Conservation (phyloP, 2,329 filamentous ascomycete genomes). For the Aureobasidium sp. region DNA sequence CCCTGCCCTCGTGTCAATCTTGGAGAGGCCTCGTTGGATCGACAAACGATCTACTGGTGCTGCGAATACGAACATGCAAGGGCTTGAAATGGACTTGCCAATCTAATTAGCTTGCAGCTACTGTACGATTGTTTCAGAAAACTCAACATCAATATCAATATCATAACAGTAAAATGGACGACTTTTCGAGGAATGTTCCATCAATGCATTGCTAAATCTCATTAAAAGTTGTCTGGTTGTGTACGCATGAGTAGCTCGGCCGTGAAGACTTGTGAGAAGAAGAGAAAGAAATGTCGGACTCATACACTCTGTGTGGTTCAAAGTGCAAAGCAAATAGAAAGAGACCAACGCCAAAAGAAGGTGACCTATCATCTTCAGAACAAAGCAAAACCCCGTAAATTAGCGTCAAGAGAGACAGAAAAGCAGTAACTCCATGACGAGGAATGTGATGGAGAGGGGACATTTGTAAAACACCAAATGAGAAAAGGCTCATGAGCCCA, state of each 20-base stretch:
- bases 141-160: background rate
- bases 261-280: background rate
- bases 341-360: background rate
- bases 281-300: background rate
- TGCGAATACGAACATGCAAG: background rate
- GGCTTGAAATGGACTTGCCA: background rate
- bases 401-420: background rate
- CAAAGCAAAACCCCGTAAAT: background rate
- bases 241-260: background rate
- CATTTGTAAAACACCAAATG: slow-evolving; percentile 7
- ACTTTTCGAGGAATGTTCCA: background rate
- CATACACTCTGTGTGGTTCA: background rate
- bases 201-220: background rate
- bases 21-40: background rate
- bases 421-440: background rate
- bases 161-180: background rate
- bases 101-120: background rate
- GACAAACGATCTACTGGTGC: background rate
- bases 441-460: background rate
- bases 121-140: background rate
- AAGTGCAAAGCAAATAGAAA: background rate
- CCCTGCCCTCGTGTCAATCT: background rate
- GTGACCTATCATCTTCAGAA: background rate
- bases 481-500: background rate
- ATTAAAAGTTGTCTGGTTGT: slow-evolving; percentile 8